Evolutionary conservation across 495 filamentous ascomycete species (phyloP), one percentile per base, ranked within the genome.

Genomic region (Hypomontagnella monticulosa): DNA sequence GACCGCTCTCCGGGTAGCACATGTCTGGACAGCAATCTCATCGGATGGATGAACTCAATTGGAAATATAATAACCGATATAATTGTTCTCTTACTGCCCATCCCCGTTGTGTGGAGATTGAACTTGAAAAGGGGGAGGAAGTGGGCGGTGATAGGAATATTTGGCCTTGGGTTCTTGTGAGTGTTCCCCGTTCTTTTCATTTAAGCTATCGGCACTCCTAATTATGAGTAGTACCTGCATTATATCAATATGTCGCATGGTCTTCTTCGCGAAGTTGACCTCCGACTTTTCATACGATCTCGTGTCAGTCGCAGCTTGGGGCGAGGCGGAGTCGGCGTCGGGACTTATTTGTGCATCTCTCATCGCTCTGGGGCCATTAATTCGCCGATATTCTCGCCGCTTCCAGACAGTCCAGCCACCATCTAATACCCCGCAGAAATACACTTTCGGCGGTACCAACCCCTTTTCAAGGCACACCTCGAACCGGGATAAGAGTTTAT

Each of bases 1-100:
- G 62, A 75, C 10, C 50, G 61, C 2, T 62, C 53, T 3, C 33
- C 64, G 2, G 42, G 32, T 0, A 75, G 69, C 5, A 76, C 54
- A n/a, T 84, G 82, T 63, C 63, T 84, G 19, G 76, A 83, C 51
- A 72, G 77, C 46, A 70, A 76, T 15, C 75, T 75, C 0, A 71
- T 81, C 23, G 83, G 81, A 73, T 84, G 81, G 70, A 70, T 77
- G 55, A 85, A 81, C 67, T 78, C 79, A 2, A 75, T 75, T 0
- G 76, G 83, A 18, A 86, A 85, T 70, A 83, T 87, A 42, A 46
- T 79, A 19, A 81, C 79, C 37, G 84, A 87, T 63, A 46, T 84
- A 32, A 71, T 78, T 27, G 71, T 84, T 42, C 79, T 83, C 37
- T 23, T 82, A 0, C 79, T 87, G 40, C 85, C 86, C 0, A 73